Percentiles rank a stretch among this genome's conserved stretches.
These are phyloP conservation scores for Dissophora ornata DNA, from an alignment of 192 early-diverging fungal genomes.

Conservation along the genomic window DNA sequence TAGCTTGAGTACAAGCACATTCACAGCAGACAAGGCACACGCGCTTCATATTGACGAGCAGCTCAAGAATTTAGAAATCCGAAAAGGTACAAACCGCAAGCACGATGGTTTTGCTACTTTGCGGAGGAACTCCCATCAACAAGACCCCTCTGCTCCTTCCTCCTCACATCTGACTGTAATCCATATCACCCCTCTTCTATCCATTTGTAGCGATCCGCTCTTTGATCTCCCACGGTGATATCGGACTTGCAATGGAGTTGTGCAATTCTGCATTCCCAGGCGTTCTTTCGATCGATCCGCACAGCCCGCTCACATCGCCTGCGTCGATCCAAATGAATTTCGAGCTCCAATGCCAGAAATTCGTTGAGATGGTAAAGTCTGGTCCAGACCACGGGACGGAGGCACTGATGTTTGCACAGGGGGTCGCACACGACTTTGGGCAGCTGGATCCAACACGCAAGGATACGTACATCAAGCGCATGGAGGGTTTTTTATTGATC, in stretches of 20 bases:
- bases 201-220: conserved; percentile 58
- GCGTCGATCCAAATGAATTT: conserved; percentile 65
- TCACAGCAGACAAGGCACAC: conserved; percentile 38
- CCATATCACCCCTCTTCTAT: conserved; percentile 3
- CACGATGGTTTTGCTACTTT: too few species aligned
- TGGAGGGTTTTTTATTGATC: conserved; percentile 64
- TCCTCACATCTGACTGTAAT: background rate
- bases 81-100: too few species aligned
- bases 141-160: background rate
- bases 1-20: conserved; percentile 8
- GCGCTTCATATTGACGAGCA: conserved; percentile 48
- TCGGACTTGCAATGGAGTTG: conserved; percentile 45
- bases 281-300: conserved; percentile 46
- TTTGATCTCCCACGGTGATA: conserved; percentile 58
- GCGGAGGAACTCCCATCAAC: too few species aligned
- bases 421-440: conserved; percentile 59
- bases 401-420: conserved; percentile 71
- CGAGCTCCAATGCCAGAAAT: conserved; percentile 71
- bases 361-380: conserved; percentile 68
- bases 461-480: conserved; percentile 53
- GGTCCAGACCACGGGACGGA: conserved; percentile 53
- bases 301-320: conserved; percentile 45
- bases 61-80: conserved; percentile 53
- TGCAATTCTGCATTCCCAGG: conserved; percentile 53
- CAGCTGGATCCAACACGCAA: conserved; percentile 36